phyloP scores from a whole-genome alignment of 345 rosid species.

The Populus simonii region DNA sequence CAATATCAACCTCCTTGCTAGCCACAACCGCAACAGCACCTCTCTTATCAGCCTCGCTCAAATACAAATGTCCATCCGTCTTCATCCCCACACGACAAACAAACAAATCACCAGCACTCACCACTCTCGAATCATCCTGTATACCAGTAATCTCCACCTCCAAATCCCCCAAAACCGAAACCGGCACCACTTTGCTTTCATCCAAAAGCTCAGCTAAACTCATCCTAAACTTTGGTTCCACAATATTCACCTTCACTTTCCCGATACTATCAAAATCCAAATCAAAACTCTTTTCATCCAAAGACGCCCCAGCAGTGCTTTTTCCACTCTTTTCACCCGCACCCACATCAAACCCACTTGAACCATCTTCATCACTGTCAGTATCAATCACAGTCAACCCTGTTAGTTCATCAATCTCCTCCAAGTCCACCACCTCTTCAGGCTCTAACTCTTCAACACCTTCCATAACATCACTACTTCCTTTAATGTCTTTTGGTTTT shows the following conservation, averaged over 20 bases:
- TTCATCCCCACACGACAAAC: slow-evolving; percentile 74
- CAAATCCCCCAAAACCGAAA: slow-evolving; percentile 79
- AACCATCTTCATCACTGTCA: slow-evolving; percentile 29
- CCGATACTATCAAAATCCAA: slow-evolving; percentile 71
- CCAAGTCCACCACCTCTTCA: slow-evolving; percentile 76
- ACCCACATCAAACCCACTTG: slow-evolving; percentile 29
- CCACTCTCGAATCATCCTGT: slow-evolving; percentile 81
- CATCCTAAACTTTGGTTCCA: slow-evolving; percentile 75
- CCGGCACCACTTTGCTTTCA: slow-evolving; percentile 82
- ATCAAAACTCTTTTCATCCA: slow-evolving; percentile 56
- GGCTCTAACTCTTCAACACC: slow-evolving; percentile 57
- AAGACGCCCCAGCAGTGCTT: slow-evolving; percentile 14
- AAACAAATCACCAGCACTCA: slow-evolving; percentile 83
- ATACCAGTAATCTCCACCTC: slow-evolving; percentile 87
- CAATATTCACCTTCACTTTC: slow-evolving; percentile 48
- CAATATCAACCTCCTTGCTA: slow-evolving; percentile 85
- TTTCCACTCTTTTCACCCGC: slow-evolving; percentile 25
- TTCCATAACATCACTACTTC: slow-evolving; percentile 26
- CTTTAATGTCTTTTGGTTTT: slow-evolving; percentile 38
- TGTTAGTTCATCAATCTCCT: slow-evolving; percentile 66
- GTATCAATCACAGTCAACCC: slow-evolving; percentile 46
- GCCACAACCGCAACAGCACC: slow-evolving; percentile 96
- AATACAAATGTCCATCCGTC: slow-evolving; percentile 61
- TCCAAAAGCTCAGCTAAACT: slow-evolving; percentile 89
- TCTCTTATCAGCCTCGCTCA: slow-evolving; percentile 95